phyloP scores from a whole-genome alignment of 2,329 filamentous ascomycete species.

The Bipolaris oryzae region DNA sequence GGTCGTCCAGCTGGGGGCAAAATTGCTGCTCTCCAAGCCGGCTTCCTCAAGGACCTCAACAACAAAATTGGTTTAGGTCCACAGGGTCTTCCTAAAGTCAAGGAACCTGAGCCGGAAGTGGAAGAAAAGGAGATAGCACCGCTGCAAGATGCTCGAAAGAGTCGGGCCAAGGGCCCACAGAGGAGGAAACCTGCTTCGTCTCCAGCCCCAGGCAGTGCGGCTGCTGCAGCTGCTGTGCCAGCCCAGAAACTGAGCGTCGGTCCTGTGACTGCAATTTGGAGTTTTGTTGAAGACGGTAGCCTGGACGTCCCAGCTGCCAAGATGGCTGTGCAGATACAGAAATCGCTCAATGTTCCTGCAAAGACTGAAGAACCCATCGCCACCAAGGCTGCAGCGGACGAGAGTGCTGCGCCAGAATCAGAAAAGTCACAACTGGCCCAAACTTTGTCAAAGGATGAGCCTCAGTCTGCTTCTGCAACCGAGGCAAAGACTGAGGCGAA shows the following conservation, averaged over 20 bases:
- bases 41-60: constrained; percentile 92
- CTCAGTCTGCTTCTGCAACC: constrained; percentile 6
- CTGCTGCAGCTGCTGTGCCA: constrained; percentile 38
- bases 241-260: constrained; percentile 34
- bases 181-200: constrained; percentile 71
- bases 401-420: constrained; percentile 9
- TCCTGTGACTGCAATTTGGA: constrained; percentile 42
- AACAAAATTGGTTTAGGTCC: constrained; percentile 86
- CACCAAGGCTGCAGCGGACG: constrained; percentile 11
- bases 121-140: constrained; percentile 71
- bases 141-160: constrained; percentile 87
- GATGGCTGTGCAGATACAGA: constrained; percentile 36
- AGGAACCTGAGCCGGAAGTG: constrained; percentile 66
- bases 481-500: constrained; percentile 1
- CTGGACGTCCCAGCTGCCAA: constrained; percentile 42
- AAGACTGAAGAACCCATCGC: constrained; percentile 11
- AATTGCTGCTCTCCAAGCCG: constrained; percentile 87
- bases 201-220: constrained; percentile 64
- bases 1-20: constrained; percentile 79
- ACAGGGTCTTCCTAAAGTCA: constrained; percentile 74
- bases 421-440: constrained; percentile 16
- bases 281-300: constrained; percentile 42
- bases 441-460: constrained; percentile 11
- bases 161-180: constrained; percentile 84
- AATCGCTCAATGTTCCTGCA: constrained; percentile 20